Percentiles rank a stretch among this genome's conserved stretches.
Evolutionary conservation across 768 basidiomycete species (phyloP).

Genomic region (Rhodotorula babjevae): DNA sequence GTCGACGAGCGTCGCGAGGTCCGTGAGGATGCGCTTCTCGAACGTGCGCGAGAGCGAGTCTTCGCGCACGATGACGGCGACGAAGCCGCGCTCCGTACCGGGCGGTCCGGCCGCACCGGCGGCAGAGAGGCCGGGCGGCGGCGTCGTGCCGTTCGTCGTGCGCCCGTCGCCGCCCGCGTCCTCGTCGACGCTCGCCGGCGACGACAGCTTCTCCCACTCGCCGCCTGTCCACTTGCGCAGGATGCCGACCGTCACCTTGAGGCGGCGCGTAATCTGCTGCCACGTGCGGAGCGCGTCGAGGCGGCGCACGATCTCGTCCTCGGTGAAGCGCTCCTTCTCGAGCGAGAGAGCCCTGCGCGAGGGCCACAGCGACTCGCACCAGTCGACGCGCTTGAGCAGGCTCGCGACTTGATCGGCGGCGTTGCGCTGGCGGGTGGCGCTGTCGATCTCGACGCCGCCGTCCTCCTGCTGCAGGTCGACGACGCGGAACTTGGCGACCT

Average conservation of each 20-base stretch:
- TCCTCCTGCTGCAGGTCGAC: constrained; percentile 39
- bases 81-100: constrained; percentile 65
- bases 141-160: background rate
- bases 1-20: constrained; percentile 76
- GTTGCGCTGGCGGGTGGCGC: constrained; percentile 21
- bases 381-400: constrained; percentile 38
- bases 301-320: constrained; percentile 61
- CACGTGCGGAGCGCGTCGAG: constrained; percentile 86
- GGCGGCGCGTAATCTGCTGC: constrained; percentile 77
- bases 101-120: background rate
- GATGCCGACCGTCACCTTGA: constrained; percentile 73
- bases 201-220: constrained; percentile 78
- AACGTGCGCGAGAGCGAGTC: constrained; percentile 93
- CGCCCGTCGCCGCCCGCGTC: background rate
- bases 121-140: background rate
- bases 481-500: constrained; percentile 72
- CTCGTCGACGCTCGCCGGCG: constrained; percentile 54
- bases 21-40: constrained; percentile 64
- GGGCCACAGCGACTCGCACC: constrained; percentile 42
- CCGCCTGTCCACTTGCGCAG: constrained; percentile 91
- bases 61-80: constrained; percentile 89
- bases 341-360: constrained; percentile 47
- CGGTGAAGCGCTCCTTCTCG: constrained; percentile 59
- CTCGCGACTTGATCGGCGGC: constrained; percentile 41
- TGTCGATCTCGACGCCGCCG: constrained; percentile 10